These are phyloP conservation scores for Trichoderma oligosporum DNA, from an alignment of 2,329 filamentous ascomycete genomes.

Conservation along the genomic window DNA sequence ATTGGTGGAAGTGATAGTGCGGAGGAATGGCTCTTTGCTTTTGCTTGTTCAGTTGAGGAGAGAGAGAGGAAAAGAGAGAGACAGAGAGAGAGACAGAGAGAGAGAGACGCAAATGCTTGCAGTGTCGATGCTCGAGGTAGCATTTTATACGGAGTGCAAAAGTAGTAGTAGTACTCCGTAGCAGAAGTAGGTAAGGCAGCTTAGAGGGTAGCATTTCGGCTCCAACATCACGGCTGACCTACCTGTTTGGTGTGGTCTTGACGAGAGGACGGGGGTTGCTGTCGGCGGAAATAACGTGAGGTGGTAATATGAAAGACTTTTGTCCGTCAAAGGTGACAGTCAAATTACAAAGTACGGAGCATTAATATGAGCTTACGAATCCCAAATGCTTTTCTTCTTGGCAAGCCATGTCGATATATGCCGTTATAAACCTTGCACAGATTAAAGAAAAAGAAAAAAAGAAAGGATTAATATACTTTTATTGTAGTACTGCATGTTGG, in stretches of 20 bases:
- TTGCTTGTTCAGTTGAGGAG: neutral
- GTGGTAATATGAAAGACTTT: neutral
- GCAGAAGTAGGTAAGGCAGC: neutral
- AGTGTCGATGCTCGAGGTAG: neutral
- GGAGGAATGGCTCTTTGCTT: neutral
- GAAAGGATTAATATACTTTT: neutral
- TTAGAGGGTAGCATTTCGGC: neutral
- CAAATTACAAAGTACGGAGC: neutral
- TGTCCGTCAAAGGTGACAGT: neutral
- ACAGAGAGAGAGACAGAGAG: neutral
- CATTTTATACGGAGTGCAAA: neutral
- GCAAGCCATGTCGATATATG: neutral
- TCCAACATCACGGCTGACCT: conserved; percentile 2
- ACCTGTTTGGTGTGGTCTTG: neutral
- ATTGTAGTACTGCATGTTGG: too few species aligned
- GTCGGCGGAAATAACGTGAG: conserved; percentile 3
- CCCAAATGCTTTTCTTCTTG: neutral
- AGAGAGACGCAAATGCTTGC: neutral
- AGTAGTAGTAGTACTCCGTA: neutral
- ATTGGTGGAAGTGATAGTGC: neutral
- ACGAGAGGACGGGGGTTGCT: neutral
- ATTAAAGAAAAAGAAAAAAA: neutral
- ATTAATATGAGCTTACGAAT: neutral
- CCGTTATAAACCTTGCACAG: neutral
- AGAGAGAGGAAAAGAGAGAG: neutral